Base-by-base conservation (phyloP, 108 stramenopile genomes). In the Skeletonema marinoi region DNA sequence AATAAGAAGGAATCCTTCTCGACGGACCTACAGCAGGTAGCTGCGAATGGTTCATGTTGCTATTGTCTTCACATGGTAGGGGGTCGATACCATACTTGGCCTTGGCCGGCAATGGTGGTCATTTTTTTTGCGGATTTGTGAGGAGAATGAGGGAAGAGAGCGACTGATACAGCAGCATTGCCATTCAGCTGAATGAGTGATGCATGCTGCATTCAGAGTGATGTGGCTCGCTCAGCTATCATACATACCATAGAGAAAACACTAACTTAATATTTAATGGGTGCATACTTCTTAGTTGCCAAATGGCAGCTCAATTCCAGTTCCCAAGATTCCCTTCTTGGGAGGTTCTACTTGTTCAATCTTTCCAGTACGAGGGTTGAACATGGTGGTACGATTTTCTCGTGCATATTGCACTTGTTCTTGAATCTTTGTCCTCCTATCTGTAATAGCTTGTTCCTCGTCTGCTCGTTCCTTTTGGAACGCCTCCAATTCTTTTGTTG, bases 351-450 rank as follows among this genome's bases (percentile, higher is more conserved):
- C 51, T 39, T 36, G 46, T 77, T 95, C 88, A 50, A 95, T 75
- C 66, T 92, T 91, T 32, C 89, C 88, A 30, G 88, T 91, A 21
- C 71, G 62, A 38, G 88, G 84, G 78, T 95, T 93, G 74, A 95
- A 92, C 7, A 75, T 72, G 68, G 93, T 90, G 13, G 88, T 77
- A 42, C 94, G 85, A 12, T 87, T 81, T 60, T 89, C 80, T 56
- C 91, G 78, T 25, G 94, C 94, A 42, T 80, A 74, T 67, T 67
- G 74, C 62, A 89, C 78, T 80, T 92, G 90, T 38, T 90, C 84
- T 62, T 74, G 73, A 42, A 87, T 85, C 78, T 85, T 78, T 67
- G 82, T 70, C 81, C 86, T 81, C 29, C 82, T 73, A 19, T 87
- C 87, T 51, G 83, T 79, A 6, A 77, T 21, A 11, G 63, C 60